Percentiles rank a stretch among this genome's conserved stretches.
These are phyloP conservation scores for Ustilago nuda DNA, from an alignment of 1,284 basidiomycete species.

Conservation along the genomic window DNA sequence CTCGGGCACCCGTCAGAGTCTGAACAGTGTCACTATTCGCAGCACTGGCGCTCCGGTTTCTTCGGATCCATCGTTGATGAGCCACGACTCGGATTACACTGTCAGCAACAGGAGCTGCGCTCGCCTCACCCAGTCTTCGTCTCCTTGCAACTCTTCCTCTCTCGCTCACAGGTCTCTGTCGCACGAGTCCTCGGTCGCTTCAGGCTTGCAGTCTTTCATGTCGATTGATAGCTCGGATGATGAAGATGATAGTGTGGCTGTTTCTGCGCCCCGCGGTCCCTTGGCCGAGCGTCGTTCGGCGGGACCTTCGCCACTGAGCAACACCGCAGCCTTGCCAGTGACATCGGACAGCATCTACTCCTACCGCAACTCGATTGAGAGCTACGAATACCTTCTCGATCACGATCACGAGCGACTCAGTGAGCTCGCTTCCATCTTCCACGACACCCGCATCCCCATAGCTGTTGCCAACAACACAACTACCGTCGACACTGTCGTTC, in stretches of 20 bases:
- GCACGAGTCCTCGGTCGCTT: conserved; percentile 17
- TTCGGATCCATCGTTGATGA: conserved; percentile 10
- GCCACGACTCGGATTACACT: conserved; percentile 16
- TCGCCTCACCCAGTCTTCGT: conserved; percentile 1
- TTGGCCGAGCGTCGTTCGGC: conserved; percentile 2
- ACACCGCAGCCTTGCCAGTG: background rate
- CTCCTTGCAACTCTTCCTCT: conserved; percentile 8
- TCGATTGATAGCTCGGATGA: conserved; percentile 54
- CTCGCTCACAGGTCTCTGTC: conserved; percentile 20
- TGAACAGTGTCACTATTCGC: conserved; percentile 26
- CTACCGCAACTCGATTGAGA: conserved; percentile 40
- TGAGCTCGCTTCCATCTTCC: conserved; percentile 42
- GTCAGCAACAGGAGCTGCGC: conserved; percentile 9
- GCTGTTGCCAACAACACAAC: background rate
- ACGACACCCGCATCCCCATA: background rate
- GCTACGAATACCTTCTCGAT: conserved; percentile 38
- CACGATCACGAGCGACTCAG: conserved; percentile 24
- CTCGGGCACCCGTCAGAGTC: conserved; percentile 6
- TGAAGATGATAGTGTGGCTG: conserved; percentile 20
- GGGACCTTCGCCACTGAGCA: conserved; percentile 6
- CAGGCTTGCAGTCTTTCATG: conserved; percentile 43
- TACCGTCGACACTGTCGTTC: background rate
- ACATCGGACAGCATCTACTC: conserved; percentile 20
- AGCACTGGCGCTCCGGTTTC: conserved; percentile 11
- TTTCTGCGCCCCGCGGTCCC: background rate